Conservation (phyloP, 2,329 filamentous ascomycete species). For the Colletotrichum tofieldiae region DNA sequence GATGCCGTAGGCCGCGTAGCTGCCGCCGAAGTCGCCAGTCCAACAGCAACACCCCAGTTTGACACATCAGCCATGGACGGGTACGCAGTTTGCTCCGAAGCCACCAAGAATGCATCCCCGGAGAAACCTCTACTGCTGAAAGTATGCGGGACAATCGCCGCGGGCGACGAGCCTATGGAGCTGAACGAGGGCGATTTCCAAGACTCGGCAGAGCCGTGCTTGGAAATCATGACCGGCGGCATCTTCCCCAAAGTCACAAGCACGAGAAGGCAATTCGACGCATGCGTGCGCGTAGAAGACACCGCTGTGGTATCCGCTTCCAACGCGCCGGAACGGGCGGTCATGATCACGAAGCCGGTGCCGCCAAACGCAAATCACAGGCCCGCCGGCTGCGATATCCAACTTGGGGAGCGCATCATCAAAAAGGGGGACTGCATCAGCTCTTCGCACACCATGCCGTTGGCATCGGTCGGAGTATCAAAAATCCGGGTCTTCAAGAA, state of each 20-base stretch:
- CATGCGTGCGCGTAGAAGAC: constrained; percentile 38
- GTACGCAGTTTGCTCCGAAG: not conserved
- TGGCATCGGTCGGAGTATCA: not conserved
- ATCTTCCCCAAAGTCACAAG: not conserved
- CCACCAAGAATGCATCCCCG: not conserved
- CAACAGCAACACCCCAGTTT: not conserved
- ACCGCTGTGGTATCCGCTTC: not conserved
- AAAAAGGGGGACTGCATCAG: not conserved
- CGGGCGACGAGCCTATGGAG: not conserved
- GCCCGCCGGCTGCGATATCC: constrained; percentile 29
- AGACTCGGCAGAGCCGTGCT: not conserved
- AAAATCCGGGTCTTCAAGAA: not conserved
- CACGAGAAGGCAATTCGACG: constrained; percentile 24
- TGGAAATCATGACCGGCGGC: constrained; percentile 5
- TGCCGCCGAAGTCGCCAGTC: not conserved
- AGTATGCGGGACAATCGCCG: constrained; percentile 7
- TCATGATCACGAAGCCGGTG: constrained; percentile 32
- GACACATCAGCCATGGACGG: constrained; percentile 19
- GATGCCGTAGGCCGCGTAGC: constrained; percentile 1
- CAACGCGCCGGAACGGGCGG: not conserved
- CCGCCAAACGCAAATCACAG: constrained; percentile 16
- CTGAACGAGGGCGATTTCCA: not conserved
- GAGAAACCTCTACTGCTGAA: not conserved
- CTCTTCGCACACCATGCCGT: not conserved
- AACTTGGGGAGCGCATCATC: not conserved